Evolutionary conservation across 805 yeast genomes (phyloP), one percentile per base, ranked within the genome.

Genomic region (Candida suzukii): DNA sequence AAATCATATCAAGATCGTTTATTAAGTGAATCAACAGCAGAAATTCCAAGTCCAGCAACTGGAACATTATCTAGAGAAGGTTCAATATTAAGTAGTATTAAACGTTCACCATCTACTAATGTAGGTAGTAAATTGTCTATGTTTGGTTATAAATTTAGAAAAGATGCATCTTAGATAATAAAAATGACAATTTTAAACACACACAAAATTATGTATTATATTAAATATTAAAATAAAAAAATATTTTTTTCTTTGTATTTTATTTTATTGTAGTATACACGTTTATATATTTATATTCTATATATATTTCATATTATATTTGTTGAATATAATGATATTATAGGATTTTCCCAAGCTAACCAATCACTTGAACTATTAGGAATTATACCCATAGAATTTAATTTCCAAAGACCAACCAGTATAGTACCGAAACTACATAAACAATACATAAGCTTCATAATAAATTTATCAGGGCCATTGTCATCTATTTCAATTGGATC

Each of bases 281-380:
- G n/a, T n/a, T n/a, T n/a, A n/a, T n/a, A n/a, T n/a, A n/a, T n/a
- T n/a, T n/a, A n/a, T n/a, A n/a, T n/a, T n/a, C n/a, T n/a, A n/a
- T n/a, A n/a, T n/a, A n/a, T n/a, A 26, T 13, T 3, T 18, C 18
- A 27, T 19, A 36, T 13, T 12, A 36, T 4, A 12, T 26, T 36
- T 5, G 25, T 11, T 4, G 31, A 9, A 17, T 17, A 2, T 12
- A 13, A 19, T 4, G 32, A 19, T 5, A 7, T 4, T 3, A 26
- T 49, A 7, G 70, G 65, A 2, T 50, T 52, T 56, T 88, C 95
- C 90, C 95, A 90, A 7, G 88, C 79, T 16, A 91, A 64, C 98
- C 98, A 93, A 57, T 91, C 99, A 49, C 95, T 82, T 36, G 73
- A 73, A 29, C 79, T 82, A 51, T 83, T 86, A 19, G 99, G 99